A percentile compares a stretch with the other conserved stretches of the same genome.
Conservation (phyloP, 805 yeast species). For the Teunomyces funiuensis region DNA sequence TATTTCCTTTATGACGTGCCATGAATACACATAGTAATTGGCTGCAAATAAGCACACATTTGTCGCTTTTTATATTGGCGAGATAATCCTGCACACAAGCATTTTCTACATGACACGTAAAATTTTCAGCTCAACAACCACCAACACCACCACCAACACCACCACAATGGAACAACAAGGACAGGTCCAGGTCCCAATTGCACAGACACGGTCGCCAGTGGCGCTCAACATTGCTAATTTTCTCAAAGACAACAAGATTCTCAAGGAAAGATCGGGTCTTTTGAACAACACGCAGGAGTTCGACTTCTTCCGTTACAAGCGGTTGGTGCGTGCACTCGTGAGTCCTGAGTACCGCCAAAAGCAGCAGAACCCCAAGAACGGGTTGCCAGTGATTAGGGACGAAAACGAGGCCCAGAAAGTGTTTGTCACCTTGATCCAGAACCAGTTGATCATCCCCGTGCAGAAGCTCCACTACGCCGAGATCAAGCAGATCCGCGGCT, state of each 20-base stretch:
- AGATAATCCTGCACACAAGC: constrained; percentile 2
- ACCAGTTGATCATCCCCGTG: constrained; percentile 74
- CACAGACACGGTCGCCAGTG: constrained; percentile 42
- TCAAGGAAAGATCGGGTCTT: constrained; percentile 84
- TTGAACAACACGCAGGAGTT: constrained; percentile 62
- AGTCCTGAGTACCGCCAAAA: constrained; percentile 66
- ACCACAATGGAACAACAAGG: constrained; percentile 3
- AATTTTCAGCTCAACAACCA: constrained; percentile 1
- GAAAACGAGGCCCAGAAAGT: constrained; percentile 59
- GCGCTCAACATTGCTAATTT: constrained; percentile 71
- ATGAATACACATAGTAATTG: constrained; percentile 1
- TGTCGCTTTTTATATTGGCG: too few relatives aligned
- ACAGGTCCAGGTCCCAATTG: constrained; percentile 12
- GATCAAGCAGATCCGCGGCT: constrained; percentile 51
- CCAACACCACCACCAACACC: neutral
- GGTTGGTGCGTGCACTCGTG: constrained; percentile 75
- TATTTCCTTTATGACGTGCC: constrained; percentile 14
- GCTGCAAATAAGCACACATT: too few relatives aligned
- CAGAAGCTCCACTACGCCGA: constrained; percentile 69
- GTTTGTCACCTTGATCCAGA: constrained; percentile 67
- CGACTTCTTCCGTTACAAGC: constrained; percentile 85
- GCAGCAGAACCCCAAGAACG: constrained; percentile 46
- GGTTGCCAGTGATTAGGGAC: constrained; percentile 43
- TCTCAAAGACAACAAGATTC: constrained; percentile 59
- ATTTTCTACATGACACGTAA: constrained; percentile 9